Percentiles rank a stretch among this genome's conserved stretches.
Conservation (phyloP, 2,329 filamentous ascomycete genomes). For the Lasiodiplodia theobromae region DNA sequence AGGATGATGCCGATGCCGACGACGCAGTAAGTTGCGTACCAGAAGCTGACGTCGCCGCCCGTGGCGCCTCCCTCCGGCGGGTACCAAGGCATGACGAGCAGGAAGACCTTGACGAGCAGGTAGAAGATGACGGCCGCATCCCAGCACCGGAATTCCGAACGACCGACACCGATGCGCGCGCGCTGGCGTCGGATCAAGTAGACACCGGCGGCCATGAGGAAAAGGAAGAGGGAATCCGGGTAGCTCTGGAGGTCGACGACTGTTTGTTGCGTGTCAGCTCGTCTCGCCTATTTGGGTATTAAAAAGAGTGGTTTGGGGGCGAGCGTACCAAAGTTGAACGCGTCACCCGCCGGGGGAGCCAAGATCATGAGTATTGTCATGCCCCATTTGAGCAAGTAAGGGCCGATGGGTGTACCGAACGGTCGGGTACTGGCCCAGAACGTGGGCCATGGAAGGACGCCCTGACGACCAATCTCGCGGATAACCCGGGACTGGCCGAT, state of each 20-base stretch:
- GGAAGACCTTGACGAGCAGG: constrained; percentile 60
- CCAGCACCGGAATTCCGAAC: constrained; percentile 71
- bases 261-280: constrained; percentile 33
- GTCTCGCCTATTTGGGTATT: constrained; percentile 32
- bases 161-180: constrained; percentile 59
- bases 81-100: constrained; percentile 69
- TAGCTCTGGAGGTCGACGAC: constrained; percentile 77
- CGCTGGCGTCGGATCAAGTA: constrained; percentile 66
- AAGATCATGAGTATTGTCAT: constrained; percentile 72
- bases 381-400: constrained; percentile 72
- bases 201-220: constrained; percentile 64
- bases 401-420: constrained; percentile 72
- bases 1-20: constrained; percentile 56
- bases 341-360: constrained; percentile 68
- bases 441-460: constrained; percentile 70
- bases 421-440: constrained; percentile 70
- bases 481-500: constrained; percentile 41
- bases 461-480: constrained; percentile 60
- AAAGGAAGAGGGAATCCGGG: constrained; percentile 64
- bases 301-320: constrained; percentile 30
- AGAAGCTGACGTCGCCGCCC: constrained; percentile 43
- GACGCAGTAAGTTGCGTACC: constrained; percentile 62
- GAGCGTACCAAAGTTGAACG: constrained; percentile 66
- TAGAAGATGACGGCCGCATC: constrained; percentile 64
- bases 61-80: constrained; percentile 31